Evolutionary conservation across 306 rosid species (phyloP).

Genomic region (Benincasa hispida): DNA sequence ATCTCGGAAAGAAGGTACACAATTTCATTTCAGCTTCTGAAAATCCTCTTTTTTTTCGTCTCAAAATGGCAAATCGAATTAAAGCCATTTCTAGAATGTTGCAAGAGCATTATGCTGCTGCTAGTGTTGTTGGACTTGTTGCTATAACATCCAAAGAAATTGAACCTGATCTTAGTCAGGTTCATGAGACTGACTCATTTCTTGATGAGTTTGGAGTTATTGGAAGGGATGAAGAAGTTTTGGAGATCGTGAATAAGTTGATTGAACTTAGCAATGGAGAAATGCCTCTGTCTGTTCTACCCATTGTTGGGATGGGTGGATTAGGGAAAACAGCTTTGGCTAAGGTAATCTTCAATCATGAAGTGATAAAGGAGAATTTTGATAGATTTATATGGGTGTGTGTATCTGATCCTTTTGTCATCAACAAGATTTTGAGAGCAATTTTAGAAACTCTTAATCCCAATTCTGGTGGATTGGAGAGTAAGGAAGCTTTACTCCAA

Average conservation of each 20-base stretch:
- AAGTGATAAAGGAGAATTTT: neutral
- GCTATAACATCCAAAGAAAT: neutral
- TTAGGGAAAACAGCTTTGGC: slow-evolving; percentile 12
- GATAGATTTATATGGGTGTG: slow-evolving; percentile 13
- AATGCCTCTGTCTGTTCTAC: neutral
- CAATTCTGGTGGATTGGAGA: neutral
- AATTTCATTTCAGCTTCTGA: neutral
- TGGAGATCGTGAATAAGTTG: neutral
- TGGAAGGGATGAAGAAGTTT: neutral
- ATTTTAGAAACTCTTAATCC: neutral
- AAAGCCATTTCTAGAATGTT: neutral
- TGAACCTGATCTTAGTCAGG: neutral
- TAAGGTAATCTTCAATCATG: neutral
- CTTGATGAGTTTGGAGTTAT: neutral
- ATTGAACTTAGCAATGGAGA: neutral
- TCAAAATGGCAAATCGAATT: neutral
- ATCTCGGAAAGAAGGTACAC: neutral
- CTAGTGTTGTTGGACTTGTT: slow-evolving; percentile 6
- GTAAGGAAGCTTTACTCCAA: neutral
- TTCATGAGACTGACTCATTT: neutral
- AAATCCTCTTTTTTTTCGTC: neutral
- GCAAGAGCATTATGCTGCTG: neutral
- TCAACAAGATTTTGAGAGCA: neutral
- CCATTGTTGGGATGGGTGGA: slow-evolving; percentile 12
- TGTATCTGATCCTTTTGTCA: slow-evolving; percentile 8